Conservation (phyloP, 345 rosid species). For the Combretum micranthum region DNA sequence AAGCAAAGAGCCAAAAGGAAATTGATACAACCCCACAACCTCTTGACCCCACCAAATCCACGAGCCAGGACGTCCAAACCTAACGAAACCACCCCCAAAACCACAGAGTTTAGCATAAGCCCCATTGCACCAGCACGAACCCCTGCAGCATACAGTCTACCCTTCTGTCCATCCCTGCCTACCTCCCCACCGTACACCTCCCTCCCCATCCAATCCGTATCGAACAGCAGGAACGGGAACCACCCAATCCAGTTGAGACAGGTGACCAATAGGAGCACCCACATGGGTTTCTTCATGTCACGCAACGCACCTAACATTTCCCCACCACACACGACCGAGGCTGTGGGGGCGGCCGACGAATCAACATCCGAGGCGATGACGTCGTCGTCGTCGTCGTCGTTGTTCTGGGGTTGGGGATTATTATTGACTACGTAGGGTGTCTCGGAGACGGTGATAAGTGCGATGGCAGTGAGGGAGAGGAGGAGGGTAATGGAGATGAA, state of each 20-base stretch:
- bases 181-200: conserved; percentile 40
- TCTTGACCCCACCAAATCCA: conserved; percentile 22
- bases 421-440: too few relatives aligned
- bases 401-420: not conserved
- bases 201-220: conserved; percentile 55
- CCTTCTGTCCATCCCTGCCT: conserved; percentile 1
- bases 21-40: conserved; percentile 67
- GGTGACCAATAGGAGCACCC: conserved; percentile 37
- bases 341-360: not conserved
- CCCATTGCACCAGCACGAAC: conserved; percentile 41
- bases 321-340: conserved; percentile 8
- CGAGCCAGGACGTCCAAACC: conserved; percentile 20
- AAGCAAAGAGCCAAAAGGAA: conserved; percentile 52
- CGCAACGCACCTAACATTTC: conserved; percentile 24
- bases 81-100: conserved; percentile 26
- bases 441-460: conserved; percentile 25
- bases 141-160: conserved; percentile 24
- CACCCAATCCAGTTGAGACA: conserved; percentile 45
- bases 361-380: not conserved
- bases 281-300: conserved; percentile 32
- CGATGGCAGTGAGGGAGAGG: conserved; percentile 13
- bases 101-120: conserved; percentile 38
- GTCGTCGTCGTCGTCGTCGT: not conserved
- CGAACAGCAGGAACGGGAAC: conserved; percentile 44
- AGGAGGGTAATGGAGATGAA: conserved; percentile 31